A percentile compares a stretch with the other conserved stretches of the same genome.
Evolutionary conservation across 257 asterid genomes (phyloP).

Genomic region (Leptodermis oblonga): DNA sequence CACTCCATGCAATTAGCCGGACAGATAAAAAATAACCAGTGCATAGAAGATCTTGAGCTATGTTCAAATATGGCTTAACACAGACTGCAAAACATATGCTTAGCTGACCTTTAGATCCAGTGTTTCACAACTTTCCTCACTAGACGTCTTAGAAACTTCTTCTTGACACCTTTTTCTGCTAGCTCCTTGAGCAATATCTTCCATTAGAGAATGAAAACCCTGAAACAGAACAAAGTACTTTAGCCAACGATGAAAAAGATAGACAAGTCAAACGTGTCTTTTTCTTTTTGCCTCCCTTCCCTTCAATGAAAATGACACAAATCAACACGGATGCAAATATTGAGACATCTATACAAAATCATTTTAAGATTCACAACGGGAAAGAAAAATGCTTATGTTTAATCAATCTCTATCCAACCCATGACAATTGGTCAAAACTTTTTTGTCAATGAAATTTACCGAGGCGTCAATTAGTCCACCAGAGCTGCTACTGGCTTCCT

Average conservation of each 20-base stretch:
- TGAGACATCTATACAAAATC: background rate
- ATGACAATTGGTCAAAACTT: background rate
- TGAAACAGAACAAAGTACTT: conserved; percentile 30
- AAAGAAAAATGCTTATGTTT: background rate
- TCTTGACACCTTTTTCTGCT: conserved; percentile 31
- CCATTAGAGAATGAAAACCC: conserved; percentile 70
- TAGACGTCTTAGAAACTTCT: conserved; percentile 37
- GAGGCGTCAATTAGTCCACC: conserved; percentile 46
- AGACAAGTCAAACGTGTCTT: background rate
- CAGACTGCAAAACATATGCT: conserved; percentile 1
- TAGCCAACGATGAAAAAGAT: conserved; percentile 16
- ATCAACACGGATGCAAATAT: background rate
- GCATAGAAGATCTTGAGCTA: background rate
- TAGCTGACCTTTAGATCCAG: conserved; percentile 42
- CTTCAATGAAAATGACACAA: background rate
- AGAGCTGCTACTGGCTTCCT: conserved; percentile 29
- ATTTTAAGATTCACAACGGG: background rate
- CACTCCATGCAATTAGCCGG: background rate
- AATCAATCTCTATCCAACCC: background rate
- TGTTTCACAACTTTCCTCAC: conserved; percentile 32
- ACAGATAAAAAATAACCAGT: background rate
- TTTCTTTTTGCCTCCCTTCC: background rate
- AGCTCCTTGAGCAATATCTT: conserved; percentile 42
- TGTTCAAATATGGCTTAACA: background rate
- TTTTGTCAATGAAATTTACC: conserved; percentile 37